Evolutionary conservation across 331 rosid species (phyloP).

Genomic region (Acacia concinna): DNA sequence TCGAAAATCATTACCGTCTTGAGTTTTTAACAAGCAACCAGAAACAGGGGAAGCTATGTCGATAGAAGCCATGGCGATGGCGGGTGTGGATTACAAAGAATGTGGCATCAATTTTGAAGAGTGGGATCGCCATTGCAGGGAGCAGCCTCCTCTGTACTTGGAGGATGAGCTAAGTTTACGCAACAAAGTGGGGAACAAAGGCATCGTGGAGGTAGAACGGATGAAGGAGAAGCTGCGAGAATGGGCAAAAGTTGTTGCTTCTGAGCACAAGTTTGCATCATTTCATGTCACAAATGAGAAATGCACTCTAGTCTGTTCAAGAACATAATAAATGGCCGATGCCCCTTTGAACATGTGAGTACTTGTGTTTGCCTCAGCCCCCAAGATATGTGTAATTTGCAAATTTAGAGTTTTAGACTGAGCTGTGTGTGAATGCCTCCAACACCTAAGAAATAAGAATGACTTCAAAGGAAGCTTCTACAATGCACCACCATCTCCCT

Average conservation of each 20-base stretch:
- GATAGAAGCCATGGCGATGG: conserved; percentile 53
- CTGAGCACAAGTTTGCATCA: conserved; percentile 22
- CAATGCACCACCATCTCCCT: not conserved
- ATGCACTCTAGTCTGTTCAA: not conserved
- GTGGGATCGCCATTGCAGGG: conserved; percentile 1
- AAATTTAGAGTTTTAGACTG: not conserved
- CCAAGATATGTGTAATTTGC: not conserved
- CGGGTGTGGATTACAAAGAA: conserved; percentile 36
- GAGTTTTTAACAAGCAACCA: not conserved
- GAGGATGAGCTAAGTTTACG: not conserved
- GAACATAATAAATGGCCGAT: not conserved
- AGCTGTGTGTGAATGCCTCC: not conserved
- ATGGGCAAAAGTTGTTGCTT: conserved; percentile 29
- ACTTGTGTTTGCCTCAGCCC: not conserved
- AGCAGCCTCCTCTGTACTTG: conserved; percentile 39
- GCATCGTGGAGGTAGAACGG: conserved; percentile 9
- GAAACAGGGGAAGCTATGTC: conserved; percentile 29
- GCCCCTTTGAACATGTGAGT: not conserved
- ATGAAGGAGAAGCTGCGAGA: conserved; percentile 27
- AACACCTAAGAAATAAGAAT: not conserved
- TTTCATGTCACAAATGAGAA: conserved; percentile 11
- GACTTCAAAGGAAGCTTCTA: not conserved
- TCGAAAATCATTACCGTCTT: not conserved
- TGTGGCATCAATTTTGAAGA: conserved; percentile 31
- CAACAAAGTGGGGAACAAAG: not conserved